Evolutionary conservation across 805 yeast genomes (phyloP).

Genomic region (Wickerhamomyces bisporus): DNA sequence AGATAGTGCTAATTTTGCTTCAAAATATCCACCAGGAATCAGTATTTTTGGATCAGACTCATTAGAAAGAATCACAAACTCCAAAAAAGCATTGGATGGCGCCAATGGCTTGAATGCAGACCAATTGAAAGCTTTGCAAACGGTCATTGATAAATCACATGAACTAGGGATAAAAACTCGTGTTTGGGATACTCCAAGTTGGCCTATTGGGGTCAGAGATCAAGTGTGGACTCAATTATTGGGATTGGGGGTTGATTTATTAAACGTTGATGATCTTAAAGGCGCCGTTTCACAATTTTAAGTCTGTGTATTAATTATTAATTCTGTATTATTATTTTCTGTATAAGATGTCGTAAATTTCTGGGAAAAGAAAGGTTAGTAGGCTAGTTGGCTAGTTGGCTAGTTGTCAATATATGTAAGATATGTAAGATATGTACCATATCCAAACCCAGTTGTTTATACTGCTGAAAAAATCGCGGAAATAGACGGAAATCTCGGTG

Average conservation of each 20-base stretch:
- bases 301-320: not conserved
- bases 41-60: conserved; percentile 42
- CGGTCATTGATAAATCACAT: conserved; percentile 37
- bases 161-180: conserved; percentile 47
- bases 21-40: conserved; percentile 11
- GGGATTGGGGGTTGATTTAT: conserved; percentile 45
- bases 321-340: too few relatives aligned
- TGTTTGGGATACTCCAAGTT: conserved; percentile 66
- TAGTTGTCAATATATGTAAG: too few relatives aligned
- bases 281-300: conserved; percentile 27
- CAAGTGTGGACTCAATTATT: conserved; percentile 45
- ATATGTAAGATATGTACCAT: too few relatives aligned
- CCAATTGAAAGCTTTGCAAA: conserved; percentile 30
- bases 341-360: too few relatives aligned
- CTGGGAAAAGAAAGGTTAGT: too few relatives aligned
- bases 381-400: too few relatives aligned
- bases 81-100: conserved; percentile 4
- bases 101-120: conserved; percentile 26
- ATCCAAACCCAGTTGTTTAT: too few relatives aligned
- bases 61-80: conserved; percentile 22
- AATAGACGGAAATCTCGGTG: too few relatives aligned
- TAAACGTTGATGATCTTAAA: conserved; percentile 59
- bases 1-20: conserved; percentile 5
- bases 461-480: too few relatives aligned
- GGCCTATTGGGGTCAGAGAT: conserved; percentile 49